phyloP scores from a whole-genome alignment of 306 rosid species.

The Acmispon strigosus region DNA sequence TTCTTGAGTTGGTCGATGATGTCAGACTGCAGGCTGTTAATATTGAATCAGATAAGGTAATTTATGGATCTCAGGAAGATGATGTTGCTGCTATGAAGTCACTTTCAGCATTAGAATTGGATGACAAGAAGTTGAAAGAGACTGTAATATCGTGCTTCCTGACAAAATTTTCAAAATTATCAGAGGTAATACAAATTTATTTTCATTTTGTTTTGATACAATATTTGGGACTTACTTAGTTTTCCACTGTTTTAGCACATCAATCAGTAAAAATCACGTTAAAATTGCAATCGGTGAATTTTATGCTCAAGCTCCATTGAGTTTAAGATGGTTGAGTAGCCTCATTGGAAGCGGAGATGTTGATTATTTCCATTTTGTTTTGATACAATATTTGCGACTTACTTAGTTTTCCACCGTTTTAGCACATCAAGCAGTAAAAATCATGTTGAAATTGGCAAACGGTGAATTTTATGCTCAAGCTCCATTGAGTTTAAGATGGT shows the following conservation, averaged over 20 bases:
- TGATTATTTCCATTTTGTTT: no score
- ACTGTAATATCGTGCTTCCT: conserved; percentile 54
- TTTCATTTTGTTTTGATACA: conserved; percentile 8
- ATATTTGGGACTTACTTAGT: conserved; percentile 5
- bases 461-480: conserved; percentile 11
- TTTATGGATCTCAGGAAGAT: conserved; percentile 61
- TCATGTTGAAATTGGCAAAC: background rate
- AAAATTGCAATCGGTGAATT: background rate
- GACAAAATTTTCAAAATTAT: conserved; percentile 54
- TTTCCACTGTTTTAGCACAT: conserved; percentile 10
- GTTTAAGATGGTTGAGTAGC: conserved; percentile 14
- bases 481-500: conserved; percentile 5
- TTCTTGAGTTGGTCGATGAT: conserved; percentile 68
- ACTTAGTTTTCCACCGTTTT: conserved; percentile 15
- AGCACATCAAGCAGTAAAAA: conserved; percentile 7
- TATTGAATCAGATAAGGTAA: conserved; percentile 35
- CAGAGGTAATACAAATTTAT: conserved; percentile 57
- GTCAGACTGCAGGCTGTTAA: conserved; percentile 58
- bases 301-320: conserved; percentile 12
- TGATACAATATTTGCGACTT: no score
- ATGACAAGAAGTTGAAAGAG: conserved; percentile 65
- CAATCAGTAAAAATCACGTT: conserved; percentile 11
- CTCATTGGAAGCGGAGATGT: background rate
- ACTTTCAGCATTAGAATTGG: conserved; percentile 41
- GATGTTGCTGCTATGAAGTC: conserved; percentile 54